Base-by-base conservation (phyloP, 768 basidiomycete species). In the Tricholoma furcatifolium region DNA sequence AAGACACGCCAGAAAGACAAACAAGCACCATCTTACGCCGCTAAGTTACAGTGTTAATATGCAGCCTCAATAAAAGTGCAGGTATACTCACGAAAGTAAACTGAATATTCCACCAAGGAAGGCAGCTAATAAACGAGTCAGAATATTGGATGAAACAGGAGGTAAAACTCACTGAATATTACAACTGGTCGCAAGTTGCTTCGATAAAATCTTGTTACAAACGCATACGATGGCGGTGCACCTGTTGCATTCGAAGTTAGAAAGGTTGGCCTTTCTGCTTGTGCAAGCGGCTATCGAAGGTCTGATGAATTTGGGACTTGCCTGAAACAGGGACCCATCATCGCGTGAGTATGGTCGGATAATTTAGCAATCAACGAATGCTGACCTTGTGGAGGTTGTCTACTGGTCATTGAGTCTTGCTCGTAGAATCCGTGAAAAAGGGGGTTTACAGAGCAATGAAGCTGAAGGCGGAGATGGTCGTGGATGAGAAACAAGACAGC, bases 181-280 rank as follows among this genome's bases (percentile, higher is more conserved):
- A 91, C 78, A n/a, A 84, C 62, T 10, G 88, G 85, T 21, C 89
- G 74, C 53, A 90, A 62, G 62, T 74, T 88, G 48, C 74, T 69
- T 54, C 67, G 70, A 57, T 85, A 88, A 23, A 82, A 63, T 57
- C 79, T 76, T 35, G 74, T 74, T 15, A 81, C 77, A 63, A 82
- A 81, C n/a, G 77, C 75, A 69, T 84, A 87, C 2, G 80, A 70
- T 3, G 84, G 83, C 18, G 81, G 74, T 51, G 79, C 59, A 50
- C 75, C 71, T 84, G 62, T 27, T 27, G 27, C 15, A 31, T 31
- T 4, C 11, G 3, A 43, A 2, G 21, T 56, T 7, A 38, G 50
- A 20, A 34, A 2, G 5, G 8, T 8, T n/a, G 12, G 15, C 11
- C n/a, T n/a, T n/a, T n/a, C n/a, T n/a, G 36, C 35, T 3, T 30